phyloP scores from a whole-genome alignment of 2,329 filamentous ascomycete species.

The Phialophora expanda region DNA sequence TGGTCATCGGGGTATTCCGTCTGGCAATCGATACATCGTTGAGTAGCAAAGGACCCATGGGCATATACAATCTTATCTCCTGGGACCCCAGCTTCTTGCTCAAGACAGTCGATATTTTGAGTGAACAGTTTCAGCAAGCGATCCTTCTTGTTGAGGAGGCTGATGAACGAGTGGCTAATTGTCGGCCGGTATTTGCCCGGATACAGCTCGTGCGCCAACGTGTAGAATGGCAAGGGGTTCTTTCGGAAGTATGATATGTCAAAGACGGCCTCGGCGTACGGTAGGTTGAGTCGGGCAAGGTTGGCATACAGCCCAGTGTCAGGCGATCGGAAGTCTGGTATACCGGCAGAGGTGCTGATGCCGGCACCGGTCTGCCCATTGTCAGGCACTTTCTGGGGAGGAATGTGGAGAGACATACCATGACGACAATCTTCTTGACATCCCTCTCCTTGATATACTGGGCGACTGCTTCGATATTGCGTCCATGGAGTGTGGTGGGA shows the following conservation, averaged over 20 bases:
- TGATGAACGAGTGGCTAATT: constrained; percentile 86
- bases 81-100: constrained; percentile 83
- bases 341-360: constrained; percentile 66
- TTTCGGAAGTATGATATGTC: constrained; percentile 86
- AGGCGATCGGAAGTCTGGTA: constrained; percentile 93
- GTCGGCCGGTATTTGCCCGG: constrained; percentile 89
- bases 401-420: constrained; percentile 56
- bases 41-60: constrained; percentile 90
- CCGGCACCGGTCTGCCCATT: constrained; percentile 74
- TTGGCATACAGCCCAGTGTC: constrained; percentile 94
- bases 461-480: constrained; percentile 76
- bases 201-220: constrained; percentile 87
- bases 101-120: constrained; percentile 96
- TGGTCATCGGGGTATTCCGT: constrained; percentile 70
- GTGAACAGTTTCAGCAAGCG: constrained; percentile 87
- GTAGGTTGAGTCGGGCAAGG: constrained; percentile 81
- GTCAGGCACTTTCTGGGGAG: constrained; percentile 8
- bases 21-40: constrained; percentile 90
- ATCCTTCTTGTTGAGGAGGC: constrained; percentile 77
- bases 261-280: constrained; percentile 90
- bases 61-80: constrained; percentile 84
- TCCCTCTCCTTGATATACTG: constrained; percentile 74
- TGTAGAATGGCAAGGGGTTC: constrained; percentile 89
- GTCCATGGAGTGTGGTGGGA: constrained; percentile 69
- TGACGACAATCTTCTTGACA: constrained; percentile 75